These are phyloP conservation scores for Acephala macrosclerotiorum DNA, from an alignment of 2,329 filamentous ascomycete species.

Conservation along the genomic window DNA sequence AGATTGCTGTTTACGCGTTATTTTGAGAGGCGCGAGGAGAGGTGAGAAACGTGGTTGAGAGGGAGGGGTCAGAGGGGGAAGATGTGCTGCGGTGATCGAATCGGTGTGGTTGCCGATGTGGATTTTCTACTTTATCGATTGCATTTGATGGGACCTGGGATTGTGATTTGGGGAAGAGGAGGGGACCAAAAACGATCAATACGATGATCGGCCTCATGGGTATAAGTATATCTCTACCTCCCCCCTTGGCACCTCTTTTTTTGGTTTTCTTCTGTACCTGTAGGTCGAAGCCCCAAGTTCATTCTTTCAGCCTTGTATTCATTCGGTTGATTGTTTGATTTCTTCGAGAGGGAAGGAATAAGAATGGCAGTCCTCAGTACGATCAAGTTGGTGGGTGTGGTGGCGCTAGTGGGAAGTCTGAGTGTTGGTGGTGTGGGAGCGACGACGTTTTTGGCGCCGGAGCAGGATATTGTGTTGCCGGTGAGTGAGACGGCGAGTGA, in stretches of 20 bases:
- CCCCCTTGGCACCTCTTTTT: neutral
- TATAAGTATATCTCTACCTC: neutral
- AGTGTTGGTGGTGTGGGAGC: conserved; percentile 9
- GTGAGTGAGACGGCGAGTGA: conserved; percentile 46
- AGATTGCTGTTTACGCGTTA: conserved; percentile 2
- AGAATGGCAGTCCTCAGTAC: conserved; percentile 26
- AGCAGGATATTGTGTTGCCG: conserved; percentile 45
- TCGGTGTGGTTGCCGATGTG: neutral
- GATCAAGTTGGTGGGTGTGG: conserved; percentile 18
- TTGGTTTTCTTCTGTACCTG: neutral
- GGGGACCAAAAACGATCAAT: too few species aligned
- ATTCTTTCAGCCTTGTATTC: neutral
- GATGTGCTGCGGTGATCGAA: neutral
- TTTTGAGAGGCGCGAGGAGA: neutral
- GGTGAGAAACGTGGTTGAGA: neutral
- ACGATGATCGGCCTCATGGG: neutral
- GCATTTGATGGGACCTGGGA: neutral
- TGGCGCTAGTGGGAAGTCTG: conserved; percentile 10
- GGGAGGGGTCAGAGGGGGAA: neutral
- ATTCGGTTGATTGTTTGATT: neutral
- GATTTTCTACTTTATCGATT: neutral
- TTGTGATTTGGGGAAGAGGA: neutral
- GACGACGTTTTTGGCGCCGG: conserved; percentile 37
- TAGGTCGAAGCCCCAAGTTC: neutral
- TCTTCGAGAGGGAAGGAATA: neutral